phyloP scores from a whole-genome alignment of 768 basidiomycete species.

The Lentinus brumalis region DNA sequence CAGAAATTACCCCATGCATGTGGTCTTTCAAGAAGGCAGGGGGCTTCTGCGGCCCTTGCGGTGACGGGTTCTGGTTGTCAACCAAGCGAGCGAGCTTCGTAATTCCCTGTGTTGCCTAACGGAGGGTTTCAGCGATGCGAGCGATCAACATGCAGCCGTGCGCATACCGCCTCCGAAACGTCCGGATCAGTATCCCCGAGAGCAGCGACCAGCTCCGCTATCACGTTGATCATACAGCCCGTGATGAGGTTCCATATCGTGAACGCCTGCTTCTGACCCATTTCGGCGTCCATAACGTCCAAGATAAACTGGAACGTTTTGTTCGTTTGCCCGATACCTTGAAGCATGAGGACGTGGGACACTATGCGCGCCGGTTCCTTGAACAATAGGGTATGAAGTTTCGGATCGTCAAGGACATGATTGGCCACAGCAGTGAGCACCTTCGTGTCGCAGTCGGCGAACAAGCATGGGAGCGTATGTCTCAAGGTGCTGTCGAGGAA shows the following conservation, averaged over 20 bases:
- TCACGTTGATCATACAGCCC: conserved; percentile 66
- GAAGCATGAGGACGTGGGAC: conserved; percentile 65
- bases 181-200: conserved; percentile 69
- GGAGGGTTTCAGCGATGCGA: conserved; percentile 26
- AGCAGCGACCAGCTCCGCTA: conserved; percentile 74
- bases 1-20: conserved; percentile 83
- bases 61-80: conserved; percentile 14
- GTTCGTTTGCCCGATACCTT: conserved; percentile 54
- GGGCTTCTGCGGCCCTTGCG: background rate
- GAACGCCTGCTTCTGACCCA: conserved; percentile 37
- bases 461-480: conserved; percentile 69
- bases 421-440: conserved; percentile 62
- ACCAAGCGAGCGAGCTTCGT: conserved; percentile 42
- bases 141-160: background rate
- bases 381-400: conserved; percentile 57
- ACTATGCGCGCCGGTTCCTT: conserved; percentile 62
- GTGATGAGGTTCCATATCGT: conserved; percentile 56
- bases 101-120: conserved; percentile 50
- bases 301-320: conserved; percentile 65
- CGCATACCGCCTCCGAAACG: conserved; percentile 47
- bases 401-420: conserved; percentile 35
- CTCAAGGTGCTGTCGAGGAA: conserved; percentile 67
- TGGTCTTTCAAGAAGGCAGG: conserved; percentile 72
- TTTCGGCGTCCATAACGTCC: conserved; percentile 53
- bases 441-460: conserved; percentile 58